Evolutionary conservation across 306 rosid genomes (phyloP).

Genomic region (Neltuma alba): DNA sequence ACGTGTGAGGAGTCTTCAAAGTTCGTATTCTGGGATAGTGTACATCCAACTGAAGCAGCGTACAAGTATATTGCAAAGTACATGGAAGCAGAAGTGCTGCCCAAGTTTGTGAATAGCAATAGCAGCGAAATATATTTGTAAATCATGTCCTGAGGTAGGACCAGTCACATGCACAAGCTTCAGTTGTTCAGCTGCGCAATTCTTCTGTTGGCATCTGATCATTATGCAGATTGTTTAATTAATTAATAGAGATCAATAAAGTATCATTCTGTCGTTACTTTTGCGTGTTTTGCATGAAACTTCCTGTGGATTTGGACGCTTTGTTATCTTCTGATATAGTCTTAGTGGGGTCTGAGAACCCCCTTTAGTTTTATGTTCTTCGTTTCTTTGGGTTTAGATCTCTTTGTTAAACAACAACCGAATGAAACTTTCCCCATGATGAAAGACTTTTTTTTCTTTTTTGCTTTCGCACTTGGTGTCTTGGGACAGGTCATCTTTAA

Average conservation of each 20-base stretch:
- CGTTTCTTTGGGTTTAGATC: not conserved
- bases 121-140: not conserved
- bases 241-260: not conserved
- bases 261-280: not conserved
- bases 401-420: not conserved
- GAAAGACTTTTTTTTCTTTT: too few relatives aligned
- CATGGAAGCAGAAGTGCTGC: slow-evolving; percentile 35
- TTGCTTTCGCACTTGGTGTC: too few relatives aligned
- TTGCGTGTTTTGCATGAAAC: not conserved
- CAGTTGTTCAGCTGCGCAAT: not conserved
- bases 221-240: not conserved
- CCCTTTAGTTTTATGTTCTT: not conserved
- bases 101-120: slow-evolving; percentile 27
- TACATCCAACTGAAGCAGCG: slow-evolving; percentile 58
- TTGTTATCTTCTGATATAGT: not conserved
- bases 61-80: slow-evolving; percentile 35
- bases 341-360: not conserved
- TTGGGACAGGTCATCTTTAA: too few relatives aligned
- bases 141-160: not conserved
- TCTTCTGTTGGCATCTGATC: not conserved
- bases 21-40: slow-evolving; percentile 66
- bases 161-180: not conserved
- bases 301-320: not conserved
- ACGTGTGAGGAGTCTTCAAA: slow-evolving; percentile 42
- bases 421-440: too few relatives aligned